These are phyloP conservation scores for Petrea volubilis DNA, from an alignment of 257 asterid species.

Conservation along the genomic window DNA sequence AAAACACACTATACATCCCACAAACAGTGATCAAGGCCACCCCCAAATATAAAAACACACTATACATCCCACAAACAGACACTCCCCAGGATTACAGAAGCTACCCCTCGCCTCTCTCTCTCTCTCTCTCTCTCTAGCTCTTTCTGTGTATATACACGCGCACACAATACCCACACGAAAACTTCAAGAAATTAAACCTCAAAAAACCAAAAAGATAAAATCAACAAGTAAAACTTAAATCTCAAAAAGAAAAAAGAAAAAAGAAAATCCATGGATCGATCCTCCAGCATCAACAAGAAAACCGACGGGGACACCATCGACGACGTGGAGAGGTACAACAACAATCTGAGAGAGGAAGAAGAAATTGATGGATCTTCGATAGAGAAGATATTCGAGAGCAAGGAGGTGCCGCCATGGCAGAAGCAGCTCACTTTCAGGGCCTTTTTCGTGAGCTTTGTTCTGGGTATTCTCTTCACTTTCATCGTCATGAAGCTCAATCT, in stretches of 20 bases:
- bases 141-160: not conserved
- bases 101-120: not conserved
- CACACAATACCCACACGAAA: no score
- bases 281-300: slow-evolving; percentile 37
- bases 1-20: not conserved
- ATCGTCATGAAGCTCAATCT: slow-evolving; percentile 90
- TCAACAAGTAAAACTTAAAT: no score
- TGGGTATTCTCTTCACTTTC: slow-evolving; percentile 76
- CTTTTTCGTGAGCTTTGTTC: slow-evolving; percentile 58
- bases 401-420: slow-evolving; percentile 87
- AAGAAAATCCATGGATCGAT: slow-evolving; percentile 34
- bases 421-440: slow-evolving; percentile 81
- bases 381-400: slow-evolving; percentile 72
- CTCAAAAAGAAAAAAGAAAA: not conserved
- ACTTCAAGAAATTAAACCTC: not conserved
- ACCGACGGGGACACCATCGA: slow-evolving; percentile 47
- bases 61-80: not conserved
- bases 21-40: not conserved
- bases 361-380: slow-evolving; percentile 38
- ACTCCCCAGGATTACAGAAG: not conserved
- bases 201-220: no score
- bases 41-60: not conserved
- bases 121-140: not conserved
- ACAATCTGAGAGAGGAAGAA: slow-evolving; percentile 19
- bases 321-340: not conserved